These are phyloP conservation scores for Linnemannia elongata DNA, from an alignment of 192 early-diverging fungal species.

Conservation along the genomic window DNA sequence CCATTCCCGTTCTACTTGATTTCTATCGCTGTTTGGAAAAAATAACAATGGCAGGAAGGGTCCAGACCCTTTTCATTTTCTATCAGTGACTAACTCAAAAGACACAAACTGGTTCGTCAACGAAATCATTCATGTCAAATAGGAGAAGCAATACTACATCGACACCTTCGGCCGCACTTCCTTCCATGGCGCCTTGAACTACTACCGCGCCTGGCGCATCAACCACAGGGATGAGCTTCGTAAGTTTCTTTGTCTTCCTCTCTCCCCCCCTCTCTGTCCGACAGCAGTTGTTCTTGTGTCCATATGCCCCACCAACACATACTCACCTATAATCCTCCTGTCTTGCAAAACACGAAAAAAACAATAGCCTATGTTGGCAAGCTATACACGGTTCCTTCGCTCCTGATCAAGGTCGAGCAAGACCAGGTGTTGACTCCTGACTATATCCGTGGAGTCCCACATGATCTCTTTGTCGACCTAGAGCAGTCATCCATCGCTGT, in stretches of 20 bases:
- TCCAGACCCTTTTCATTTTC: background rate
- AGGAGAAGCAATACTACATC: slow-evolving; percentile 70
- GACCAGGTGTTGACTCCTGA: slow-evolving; percentile 16
- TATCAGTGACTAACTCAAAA: background rate
- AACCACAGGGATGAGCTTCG: slow-evolving; percentile 26
- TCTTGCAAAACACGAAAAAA: background rate
- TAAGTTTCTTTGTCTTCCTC: background rate
- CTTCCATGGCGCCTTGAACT: slow-evolving; percentile 71
- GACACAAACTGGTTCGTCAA: too few species aligned
- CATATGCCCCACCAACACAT: background rate
- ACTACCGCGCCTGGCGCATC: slow-evolving; percentile 51
- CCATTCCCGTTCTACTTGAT: background rate
- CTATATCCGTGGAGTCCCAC: background rate
- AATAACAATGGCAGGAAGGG: background rate
- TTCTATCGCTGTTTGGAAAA: background rate
- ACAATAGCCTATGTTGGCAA: slow-evolving; percentile 18
- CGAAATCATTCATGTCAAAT: slow-evolving; percentile 19
- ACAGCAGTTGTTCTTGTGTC: too few species aligned
- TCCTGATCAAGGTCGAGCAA: slow-evolving; percentile 4
- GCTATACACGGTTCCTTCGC: slow-evolving; percentile 11
- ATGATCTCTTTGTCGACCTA: slow-evolving; percentile 3
- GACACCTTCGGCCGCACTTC: slow-evolving; percentile 52
- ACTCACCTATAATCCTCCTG: background rate
- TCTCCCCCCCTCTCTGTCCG: too few species aligned
- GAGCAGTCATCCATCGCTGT: background rate